Evolutionary conservation across 768 basidiomycete species (phyloP).

Genomic region (Agaricus subrufescens): DNA sequence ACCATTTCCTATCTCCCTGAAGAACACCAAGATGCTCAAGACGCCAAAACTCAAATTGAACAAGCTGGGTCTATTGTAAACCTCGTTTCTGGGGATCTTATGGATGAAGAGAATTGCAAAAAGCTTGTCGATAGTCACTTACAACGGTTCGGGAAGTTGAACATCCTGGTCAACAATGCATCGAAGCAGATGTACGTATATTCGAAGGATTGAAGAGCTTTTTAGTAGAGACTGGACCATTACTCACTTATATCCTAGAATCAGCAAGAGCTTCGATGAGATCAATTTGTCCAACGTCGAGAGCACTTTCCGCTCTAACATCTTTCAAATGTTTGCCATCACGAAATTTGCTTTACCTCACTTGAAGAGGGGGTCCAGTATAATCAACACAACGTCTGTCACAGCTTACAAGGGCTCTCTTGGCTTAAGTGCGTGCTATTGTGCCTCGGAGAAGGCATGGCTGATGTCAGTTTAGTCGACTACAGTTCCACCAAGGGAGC

Average conservation of each 20-base stretch:
- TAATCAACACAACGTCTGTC: slow-evolving; percentile 61
- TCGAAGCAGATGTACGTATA: slow-evolving; percentile 36
- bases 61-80: slow-evolving; percentile 31
- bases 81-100: slow-evolving; percentile 37
- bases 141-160: slow-evolving; percentile 36
- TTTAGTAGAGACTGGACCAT: neutral
- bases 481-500: slow-evolving; percentile 61
- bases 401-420: slow-evolving; percentile 41
- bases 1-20: slow-evolving; percentile 51
- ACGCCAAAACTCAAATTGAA: slow-evolving; percentile 43
- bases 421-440: slow-evolving; percentile 19
- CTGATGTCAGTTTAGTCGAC: slow-evolving; percentile 25
- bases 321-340: slow-evolving; percentile 54
- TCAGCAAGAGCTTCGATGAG: slow-evolving; percentile 38
- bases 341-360: slow-evolving; percentile 54
- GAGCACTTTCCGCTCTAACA: slow-evolving; percentile 53
- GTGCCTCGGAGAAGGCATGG: slow-evolving; percentile 11
- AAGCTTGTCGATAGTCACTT: slow-evolving; percentile 44
- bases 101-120: slow-evolving; percentile 35
- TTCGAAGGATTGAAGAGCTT: neutral
- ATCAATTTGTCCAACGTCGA: slow-evolving; percentile 50
- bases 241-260: slow-evolving; percentile 20
- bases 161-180: slow-evolving; percentile 61
- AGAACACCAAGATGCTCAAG: slow-evolving; percentile 51
- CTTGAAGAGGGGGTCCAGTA: slow-evolving; percentile 50